Base-by-base conservation (phyloP, 1,139 yeast species). In the Suhomyces yuchorum region DNA sequence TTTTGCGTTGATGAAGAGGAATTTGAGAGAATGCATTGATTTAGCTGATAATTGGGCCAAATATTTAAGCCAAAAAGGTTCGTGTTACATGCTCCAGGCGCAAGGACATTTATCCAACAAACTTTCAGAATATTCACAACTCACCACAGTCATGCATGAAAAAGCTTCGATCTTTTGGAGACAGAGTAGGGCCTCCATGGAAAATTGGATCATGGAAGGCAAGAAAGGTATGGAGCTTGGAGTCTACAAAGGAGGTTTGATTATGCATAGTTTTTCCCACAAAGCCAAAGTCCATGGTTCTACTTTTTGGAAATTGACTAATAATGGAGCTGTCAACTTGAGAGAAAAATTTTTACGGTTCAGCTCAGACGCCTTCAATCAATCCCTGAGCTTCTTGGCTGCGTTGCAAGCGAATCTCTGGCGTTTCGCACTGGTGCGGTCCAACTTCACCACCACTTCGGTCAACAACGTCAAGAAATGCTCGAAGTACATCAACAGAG, bases 401-500 rank as follows among this genome's bases (percentile, higher is more conserved):
- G 14, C 8, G 11, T 30, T 30, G 18, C 9, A 30, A 7, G 14
- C 8, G 18, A 30, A 30, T 12, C 6, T 28, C 15, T 28, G 9
- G 32, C 32, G 26, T 11, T 4, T 24, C 19, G n/a, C 17, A 15
- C 14, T 3, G 11, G 24, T 30, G 20, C 20, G 23, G n/a, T 35
- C 26, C 11, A n/a, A 20, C 8, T 14, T 12, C 5, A 22, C 26
- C 12, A n/a, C 12, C 11, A n/a, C 39, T 23, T 37, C 39, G 3
- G 37, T 28, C 9, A 14, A 8, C 6, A 37, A 37, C 17, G 15
- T 46, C 26, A 26, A 43, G 20, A 32, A 9, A 11, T 30, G 46
- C 9, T 35, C 49, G 23, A 46, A 40, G 42, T 32, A 40, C n/a
- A n/a, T 46, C 39, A 46, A 43, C 35, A 39, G 17, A 5, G n/a